Percentiles rank a stretch among this genome's conserved stretches.
Evolutionary conservation across 495 filamentous ascomycete species (phyloP).

Genomic region (Daldinia concentrica): DNA sequence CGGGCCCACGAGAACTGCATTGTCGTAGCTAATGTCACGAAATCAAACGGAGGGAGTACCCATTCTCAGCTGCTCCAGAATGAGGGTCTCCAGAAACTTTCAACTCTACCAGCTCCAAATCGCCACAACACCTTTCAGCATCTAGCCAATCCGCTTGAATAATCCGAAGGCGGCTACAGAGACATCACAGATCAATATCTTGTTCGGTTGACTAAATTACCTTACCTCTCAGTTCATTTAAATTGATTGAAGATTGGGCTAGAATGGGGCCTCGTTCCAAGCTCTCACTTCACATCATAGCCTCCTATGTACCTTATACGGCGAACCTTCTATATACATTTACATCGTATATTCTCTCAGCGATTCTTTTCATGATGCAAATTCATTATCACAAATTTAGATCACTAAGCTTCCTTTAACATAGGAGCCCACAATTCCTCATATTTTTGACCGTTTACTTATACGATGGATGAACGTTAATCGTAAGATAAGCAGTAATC

Average conservation of each 20-base stretch:
- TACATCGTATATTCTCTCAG: too few species aligned
- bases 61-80: not conserved
- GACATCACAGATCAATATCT: not conserved
- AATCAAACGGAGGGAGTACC: not conserved
- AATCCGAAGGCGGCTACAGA: not conserved
- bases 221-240: not conserved
- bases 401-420: too few species aligned
- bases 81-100: not conserved
- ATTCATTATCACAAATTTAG: too few species aligned
- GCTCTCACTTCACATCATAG: not conserved
- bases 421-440: too few species aligned
- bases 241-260: not conserved
- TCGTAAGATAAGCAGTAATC: not conserved
- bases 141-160: not conserved
- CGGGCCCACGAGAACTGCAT: constrained; percentile 10
- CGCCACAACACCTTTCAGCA: not conserved
- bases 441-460: not conserved
- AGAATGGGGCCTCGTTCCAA: not conserved
- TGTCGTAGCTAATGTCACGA: not conserved
- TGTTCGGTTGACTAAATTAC: not conserved
- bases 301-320: too few species aligned
- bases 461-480: not conserved
- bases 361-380: too few species aligned
- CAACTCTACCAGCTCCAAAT: not conserved
- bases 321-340: too few species aligned